phyloP scores from a whole-genome alignment of 805 yeast species.

The Crinitomyces ghanaensis region DNA sequence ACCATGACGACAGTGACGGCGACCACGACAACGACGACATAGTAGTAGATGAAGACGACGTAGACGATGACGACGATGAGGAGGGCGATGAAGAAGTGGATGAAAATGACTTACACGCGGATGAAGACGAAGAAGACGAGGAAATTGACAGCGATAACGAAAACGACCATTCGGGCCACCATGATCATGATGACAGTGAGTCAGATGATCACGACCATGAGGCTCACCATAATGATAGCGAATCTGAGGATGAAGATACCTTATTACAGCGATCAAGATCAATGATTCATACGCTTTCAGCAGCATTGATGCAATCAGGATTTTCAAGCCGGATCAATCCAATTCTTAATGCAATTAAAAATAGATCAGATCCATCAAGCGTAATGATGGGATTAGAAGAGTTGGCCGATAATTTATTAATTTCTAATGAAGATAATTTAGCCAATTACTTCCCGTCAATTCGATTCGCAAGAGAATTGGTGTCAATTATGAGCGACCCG shows the following conservation, averaged over 20 bases:
- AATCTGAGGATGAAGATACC: slow-evolving; percentile 13
- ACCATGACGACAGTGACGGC: slow-evolving; percentile 35
- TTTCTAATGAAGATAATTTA: slow-evolving; percentile 23
- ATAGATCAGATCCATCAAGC: slow-evolving; percentile 20
- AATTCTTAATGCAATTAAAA: slow-evolving; percentile 15
- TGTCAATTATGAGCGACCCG: slow-evolving; percentile 48
- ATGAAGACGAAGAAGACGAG: slow-evolving; percentile 54
- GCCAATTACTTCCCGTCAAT: slow-evolving; percentile 41
- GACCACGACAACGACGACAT: slow-evolving; percentile 17
- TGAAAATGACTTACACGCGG: slow-evolving; percentile 98
- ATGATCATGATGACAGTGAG: slow-evolving; percentile 16
- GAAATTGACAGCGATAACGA: slow-evolving; percentile 17
- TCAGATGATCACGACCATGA: slow-evolving; percentile 20
- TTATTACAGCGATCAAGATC: background rate
- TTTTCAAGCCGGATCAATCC: slow-evolving; percentile 18
- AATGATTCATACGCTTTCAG: slow-evolving; percentile 6
- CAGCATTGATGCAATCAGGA: slow-evolving; percentile 20
- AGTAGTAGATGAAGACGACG: slow-evolving; percentile 20
- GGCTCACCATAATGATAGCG: slow-evolving; percentile 10
- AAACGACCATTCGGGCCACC: slow-evolving; percentile 22
- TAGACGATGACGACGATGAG: slow-evolving; percentile 20
- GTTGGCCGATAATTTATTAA: slow-evolving; percentile 23
- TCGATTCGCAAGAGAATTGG: slow-evolving; percentile 42
- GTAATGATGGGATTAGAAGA: slow-evolving; percentile 25
- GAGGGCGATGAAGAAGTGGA: slow-evolving; percentile 90